Base-by-base conservation (phyloP, 805 yeast species). In the Hermanozyma aechmeae region DNA sequence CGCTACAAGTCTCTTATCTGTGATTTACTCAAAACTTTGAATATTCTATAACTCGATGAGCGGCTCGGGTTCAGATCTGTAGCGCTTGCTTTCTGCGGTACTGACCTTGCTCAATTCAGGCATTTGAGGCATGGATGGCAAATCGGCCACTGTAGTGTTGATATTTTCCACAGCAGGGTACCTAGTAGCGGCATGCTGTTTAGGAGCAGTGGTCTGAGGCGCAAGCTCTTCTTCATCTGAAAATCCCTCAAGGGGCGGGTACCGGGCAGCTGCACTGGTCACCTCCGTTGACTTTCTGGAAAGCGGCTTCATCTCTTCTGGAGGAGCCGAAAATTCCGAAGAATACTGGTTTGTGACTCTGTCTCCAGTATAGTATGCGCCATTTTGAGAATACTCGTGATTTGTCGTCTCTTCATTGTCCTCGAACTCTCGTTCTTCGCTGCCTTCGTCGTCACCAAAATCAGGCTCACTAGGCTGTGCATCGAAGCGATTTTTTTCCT, bases 11-110 rank as follows among this genome's bases (percentile, higher is more conserved):
- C n/a, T n/a, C n/a, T n/a, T n/a, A n/a, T n/a, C n/a, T n/a, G n/a
- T n/a, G n/a, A n/a, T n/a, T n/a, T n/a, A n/a, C n/a, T n/a, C n/a
- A n/a, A n/a, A n/a, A n/a, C n/a, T n/a, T n/a, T n/a, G n/a, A n/a
- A n/a, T n/a, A n/a, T n/a, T n/a, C n/a, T 43, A 60, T 24, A 62
- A 39, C 35, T 62, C 68, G 31, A 62, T 62, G 30, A 62, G 51
- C 12, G 65, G 61, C 34, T 57, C 64, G 6, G 65, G 65, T 36
- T 58, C 66, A 10, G 48, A 33, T 24, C 29, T 33, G 29, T 9
- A 39, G 33, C 36, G 42, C 28, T 28, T 30, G 12, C 33, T 17
- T 21, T 32, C 36, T n/a, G 24, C 27, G 14, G 38, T 21, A 4
- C 13, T 12, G 24, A 13, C 31, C 22, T 16, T 25, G n/a, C 14